phyloP scores from a whole-genome alignment of 164 flowering plant genomes.

The Euptelea pleiosperma region DNA sequence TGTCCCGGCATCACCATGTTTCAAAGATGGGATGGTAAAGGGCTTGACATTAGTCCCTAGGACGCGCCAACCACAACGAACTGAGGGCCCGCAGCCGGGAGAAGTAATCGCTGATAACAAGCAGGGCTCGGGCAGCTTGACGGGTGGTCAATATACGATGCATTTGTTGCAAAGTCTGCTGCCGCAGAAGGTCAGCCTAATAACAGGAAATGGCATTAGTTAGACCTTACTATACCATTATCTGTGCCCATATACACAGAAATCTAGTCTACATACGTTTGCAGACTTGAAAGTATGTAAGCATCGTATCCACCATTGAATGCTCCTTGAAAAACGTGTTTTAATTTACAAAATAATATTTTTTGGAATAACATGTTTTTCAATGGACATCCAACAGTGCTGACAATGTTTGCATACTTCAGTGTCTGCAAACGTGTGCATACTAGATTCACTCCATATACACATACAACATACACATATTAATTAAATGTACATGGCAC shows the following conservation, averaged over 20 bases:
- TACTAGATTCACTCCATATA: too few species aligned
- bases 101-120: conserved; percentile 68
- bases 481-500: background rate
- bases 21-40: background rate
- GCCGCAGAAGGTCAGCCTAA: conserved; percentile 84
- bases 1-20: background rate
- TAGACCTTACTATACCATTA: background rate
- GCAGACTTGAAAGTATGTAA: too few species aligned
- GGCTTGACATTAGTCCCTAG: conserved; percentile 43
- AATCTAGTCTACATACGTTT: too few species aligned
- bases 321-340: too few species aligned
- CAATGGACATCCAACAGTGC: too few species aligned
- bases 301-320: too few species aligned
- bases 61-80: conserved; percentile 80
- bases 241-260: background rate
- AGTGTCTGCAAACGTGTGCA: too few species aligned
- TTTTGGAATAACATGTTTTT: too few species aligned
- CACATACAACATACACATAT: too few species aligned
- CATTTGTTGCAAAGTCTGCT: conserved; percentile 83
- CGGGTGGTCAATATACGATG: conserved; percentile 78
- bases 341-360: too few species aligned
- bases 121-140: conserved; percentile 84
- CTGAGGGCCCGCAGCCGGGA: conserved; percentile 88
- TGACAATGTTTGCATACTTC: too few species aligned
- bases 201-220: conserved; percentile 9